Evolutionary conservation across 805 yeast genomes (phyloP).

Genomic region (Yarrowia deformans): DNA sequence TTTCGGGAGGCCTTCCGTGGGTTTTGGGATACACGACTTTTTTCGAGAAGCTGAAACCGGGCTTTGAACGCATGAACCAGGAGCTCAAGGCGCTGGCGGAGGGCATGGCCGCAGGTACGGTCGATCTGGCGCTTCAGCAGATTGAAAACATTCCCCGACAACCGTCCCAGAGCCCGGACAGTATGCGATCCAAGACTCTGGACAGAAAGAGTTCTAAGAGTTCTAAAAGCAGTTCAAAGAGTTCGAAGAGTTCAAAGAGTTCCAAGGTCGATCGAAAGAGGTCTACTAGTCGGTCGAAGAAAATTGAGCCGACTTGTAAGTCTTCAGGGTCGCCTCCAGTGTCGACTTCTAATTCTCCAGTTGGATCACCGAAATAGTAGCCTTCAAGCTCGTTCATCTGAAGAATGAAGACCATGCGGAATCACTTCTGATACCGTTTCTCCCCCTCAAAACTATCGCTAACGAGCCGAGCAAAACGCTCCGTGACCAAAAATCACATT

Average conservation of each 20-base stretch:
- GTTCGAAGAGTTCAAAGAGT: conserved; percentile 4
- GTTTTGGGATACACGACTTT: background rate
- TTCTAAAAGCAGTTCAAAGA: conserved; percentile 4
- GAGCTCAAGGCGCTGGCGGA: conserved; percentile 22
- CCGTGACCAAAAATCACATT: background rate
- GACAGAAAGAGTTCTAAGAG: conserved; percentile 23
- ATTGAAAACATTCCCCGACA: conserved; percentile 29
- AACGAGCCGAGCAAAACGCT: background rate
- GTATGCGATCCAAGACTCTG: background rate
- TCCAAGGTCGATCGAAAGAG: background rate
- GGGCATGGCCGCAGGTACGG: conserved; percentile 6
- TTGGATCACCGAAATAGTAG: background rate
- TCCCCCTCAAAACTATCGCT: background rate
- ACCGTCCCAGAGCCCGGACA: conserved; percentile 10
- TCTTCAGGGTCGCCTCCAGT: too few species aligned
- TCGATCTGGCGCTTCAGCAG: conserved; percentile 2
- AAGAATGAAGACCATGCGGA: too few species aligned
- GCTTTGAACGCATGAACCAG: conserved; percentile 22
- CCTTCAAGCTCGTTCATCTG: too few species aligned
- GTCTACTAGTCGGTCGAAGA: background rate
- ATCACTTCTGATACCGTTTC: too few species aligned
- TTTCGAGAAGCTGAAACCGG: conserved; percentile 8
- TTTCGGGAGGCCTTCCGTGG: conserved; percentile 4
- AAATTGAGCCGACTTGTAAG: too few species aligned
- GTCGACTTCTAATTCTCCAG: background rate